These are phyloP conservation scores for Eucalyptus polyanthemos DNA, from an alignment of 345 rosid genomes.

Conservation along the genomic window DNA sequence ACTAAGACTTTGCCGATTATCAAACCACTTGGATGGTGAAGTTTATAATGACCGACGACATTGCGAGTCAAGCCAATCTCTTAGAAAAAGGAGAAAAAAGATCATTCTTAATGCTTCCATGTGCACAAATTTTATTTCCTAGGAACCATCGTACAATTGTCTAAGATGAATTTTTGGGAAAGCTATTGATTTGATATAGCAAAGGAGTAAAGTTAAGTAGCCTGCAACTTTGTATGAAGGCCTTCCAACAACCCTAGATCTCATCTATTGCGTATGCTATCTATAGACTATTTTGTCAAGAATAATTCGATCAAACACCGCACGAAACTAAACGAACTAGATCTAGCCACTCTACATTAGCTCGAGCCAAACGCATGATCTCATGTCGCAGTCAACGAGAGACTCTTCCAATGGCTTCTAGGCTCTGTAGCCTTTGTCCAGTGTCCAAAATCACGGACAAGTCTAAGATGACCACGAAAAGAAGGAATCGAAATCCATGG, in stretches of 20 bases:
- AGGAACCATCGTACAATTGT: not conserved
- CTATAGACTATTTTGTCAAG: not conserved
- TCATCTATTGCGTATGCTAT: not conserved
- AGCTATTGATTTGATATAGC: not conserved
- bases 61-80: not conserved
- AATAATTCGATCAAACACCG: not conserved
- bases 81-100: not conserved
- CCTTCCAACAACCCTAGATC: not conserved
- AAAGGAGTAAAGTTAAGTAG: not conserved
- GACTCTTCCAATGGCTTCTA: not conserved
- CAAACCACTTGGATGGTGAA: not conserved
- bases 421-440: not conserved
- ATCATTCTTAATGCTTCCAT: not conserved
- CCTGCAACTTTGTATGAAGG: not conserved
- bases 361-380: not conserved
- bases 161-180: not conserved
- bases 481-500: not conserved
- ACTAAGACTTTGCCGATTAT: not conserved
- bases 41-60: not conserved
- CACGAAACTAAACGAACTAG: not conserved
- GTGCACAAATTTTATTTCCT: not conserved
- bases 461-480: not conserved
- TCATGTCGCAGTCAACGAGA: not conserved
- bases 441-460: not conserved
- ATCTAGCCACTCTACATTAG: not conserved